Evolutionary conservation across 257 asterid species (phyloP).

Genomic region (Nicotiana otophora): DNA sequence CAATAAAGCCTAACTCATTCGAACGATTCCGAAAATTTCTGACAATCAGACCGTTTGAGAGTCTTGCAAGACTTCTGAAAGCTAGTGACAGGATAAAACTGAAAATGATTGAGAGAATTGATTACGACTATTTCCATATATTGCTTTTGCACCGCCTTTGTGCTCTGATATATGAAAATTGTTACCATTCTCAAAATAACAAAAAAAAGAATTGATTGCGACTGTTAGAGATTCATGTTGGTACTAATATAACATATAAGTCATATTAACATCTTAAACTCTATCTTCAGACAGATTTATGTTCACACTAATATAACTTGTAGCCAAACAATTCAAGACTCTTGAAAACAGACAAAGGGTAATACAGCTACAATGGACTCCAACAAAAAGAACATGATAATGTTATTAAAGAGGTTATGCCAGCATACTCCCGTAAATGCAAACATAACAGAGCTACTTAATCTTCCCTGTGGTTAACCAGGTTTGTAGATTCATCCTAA

Average conservation of each 20-base stretch:
- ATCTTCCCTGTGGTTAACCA: not conserved
- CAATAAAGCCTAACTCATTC: not conserved
- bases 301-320: not conserved
- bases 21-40: not conserved
- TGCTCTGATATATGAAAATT: no score
- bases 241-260: not conserved
- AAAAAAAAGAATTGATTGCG: not conserved
- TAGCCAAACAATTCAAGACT: not conserved
- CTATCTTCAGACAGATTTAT: not conserved
- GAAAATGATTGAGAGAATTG: not conserved
- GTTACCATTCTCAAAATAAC: no score
- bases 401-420: not conserved
- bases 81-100: not conserved
- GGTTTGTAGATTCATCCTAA: not conserved
- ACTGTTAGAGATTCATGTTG: not conserved
- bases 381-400: not conserved
- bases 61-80: not conserved
- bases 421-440: slow-evolving; percentile 3
- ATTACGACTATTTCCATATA: not conserved
- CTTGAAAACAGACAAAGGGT: not conserved
- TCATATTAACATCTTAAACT: not conserved
- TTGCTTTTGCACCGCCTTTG: no score
- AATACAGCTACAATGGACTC: not conserved
- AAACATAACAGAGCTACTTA: not conserved
- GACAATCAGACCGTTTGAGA: not conserved